These are phyloP conservation scores for Xylariales sp. DNA, from an alignment of 2,329 filamentous ascomycete genomes.

Conservation along the genomic window DNA sequence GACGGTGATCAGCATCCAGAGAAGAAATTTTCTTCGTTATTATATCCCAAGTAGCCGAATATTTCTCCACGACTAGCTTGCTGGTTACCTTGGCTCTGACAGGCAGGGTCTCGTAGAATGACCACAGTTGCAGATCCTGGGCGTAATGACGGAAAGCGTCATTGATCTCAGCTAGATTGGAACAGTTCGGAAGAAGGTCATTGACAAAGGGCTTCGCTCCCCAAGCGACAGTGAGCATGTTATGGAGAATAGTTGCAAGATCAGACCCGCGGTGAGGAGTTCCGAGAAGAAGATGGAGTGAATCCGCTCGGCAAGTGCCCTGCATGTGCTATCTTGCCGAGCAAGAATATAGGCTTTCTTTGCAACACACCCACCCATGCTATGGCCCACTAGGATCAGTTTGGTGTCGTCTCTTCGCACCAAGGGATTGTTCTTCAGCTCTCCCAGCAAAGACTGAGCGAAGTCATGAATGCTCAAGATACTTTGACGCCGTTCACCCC, in stretches of 20 bases:
- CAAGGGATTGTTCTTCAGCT: no score
- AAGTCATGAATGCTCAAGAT: conserved; percentile 27
- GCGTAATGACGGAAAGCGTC: neutral
- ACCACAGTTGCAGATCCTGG: neutral
- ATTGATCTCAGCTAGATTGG: neutral
- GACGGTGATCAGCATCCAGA: conserved; percentile 23
- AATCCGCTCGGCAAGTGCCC: neutral
- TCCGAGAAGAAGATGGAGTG: neutral
- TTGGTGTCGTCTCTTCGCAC: no score
- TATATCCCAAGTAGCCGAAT: neutral
- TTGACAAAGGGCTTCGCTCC: neutral
- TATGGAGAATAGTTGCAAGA: neutral
- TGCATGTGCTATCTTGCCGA: neutral
- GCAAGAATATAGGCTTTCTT: conserved; percentile 5
- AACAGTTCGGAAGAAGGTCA: neutral
- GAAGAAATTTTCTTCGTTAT: neutral
- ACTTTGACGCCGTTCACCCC: conserved; percentile 13
- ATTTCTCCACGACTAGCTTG: neutral
- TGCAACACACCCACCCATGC: no score
- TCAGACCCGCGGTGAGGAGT: neutral
- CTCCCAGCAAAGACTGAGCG: no score
- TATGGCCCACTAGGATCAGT: no score
- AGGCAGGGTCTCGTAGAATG: neutral
- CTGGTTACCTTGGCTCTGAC: neutral
- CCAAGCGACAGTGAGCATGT: neutral